Evolutionary conservation across 2,329 filamentous ascomycete genomes (phyloP), one percentile per base, ranked within the genome.

Genomic region (Pseudogymnoascus sp.): DNA sequence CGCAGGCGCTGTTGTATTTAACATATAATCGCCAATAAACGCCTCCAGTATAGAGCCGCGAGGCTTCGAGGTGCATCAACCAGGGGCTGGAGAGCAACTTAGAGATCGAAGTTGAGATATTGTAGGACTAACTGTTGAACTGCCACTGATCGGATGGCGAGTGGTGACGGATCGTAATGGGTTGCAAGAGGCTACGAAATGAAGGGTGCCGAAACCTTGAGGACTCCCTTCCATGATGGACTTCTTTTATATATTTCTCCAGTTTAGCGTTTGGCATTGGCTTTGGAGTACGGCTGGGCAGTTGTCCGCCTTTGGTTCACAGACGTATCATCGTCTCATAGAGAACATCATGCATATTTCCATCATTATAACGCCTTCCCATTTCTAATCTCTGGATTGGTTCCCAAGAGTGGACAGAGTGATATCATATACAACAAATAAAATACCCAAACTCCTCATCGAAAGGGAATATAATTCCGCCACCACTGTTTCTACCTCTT

Each of bases 381-480:
- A 56, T 56, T 56, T 56, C 50, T 56, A 56, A 56, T 33, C 50
- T 56, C 50, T 56, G 50, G 50, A 56, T 33, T 56, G 29, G 50
- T 33, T 56, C 62, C 38, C 23, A 63, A 63, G 62, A 61, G 62
- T 35, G 50, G 38, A 60, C 42, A 61, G 26, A 40, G 31, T 63
- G 50, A 63, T 63, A 63, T 60, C 62, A 60, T 56, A 56, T 56
- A 56, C 50, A 56, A 56, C 50, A 56, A 56, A 56, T 33, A 56
- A 56, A 56, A 56, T 56, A 56, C 50, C 50, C 50, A 33, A 56
- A 56, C 50, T 56, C 50, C 50, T 56, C 50, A 56, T 56, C 29
- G 50, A 56, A 56, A 56, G n/a, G 50, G 50, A 33, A 56, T 56
- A 56, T 56, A 21, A 19, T 56, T 56, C 50, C 50, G 17, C 50